Evolutionary conservation across 768 basidiomycete species (phyloP).

Genomic region (Boletellus emodensis): DNA sequence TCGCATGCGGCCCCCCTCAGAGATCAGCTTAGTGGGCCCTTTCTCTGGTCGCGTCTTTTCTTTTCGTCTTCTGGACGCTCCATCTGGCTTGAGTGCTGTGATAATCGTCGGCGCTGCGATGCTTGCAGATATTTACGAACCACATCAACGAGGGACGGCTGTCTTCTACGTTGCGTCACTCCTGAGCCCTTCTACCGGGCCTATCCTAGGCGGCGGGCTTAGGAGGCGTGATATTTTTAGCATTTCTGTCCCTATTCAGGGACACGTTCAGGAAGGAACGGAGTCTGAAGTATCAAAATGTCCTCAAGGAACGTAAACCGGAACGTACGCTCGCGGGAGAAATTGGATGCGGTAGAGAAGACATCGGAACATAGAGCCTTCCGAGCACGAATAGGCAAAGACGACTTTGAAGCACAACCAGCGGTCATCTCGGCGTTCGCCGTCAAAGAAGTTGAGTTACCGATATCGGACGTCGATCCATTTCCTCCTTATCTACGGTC

Average conservation of each 20-base stretch:
- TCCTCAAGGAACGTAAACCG: slow-evolving; percentile 45
- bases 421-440: slow-evolving; percentile 8
- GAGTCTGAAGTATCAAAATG: slow-evolving; percentile 72
- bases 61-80: background rate
- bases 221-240: slow-evolving; percentile 51
- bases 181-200: slow-evolving; percentile 65
- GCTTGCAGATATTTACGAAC: slow-evolving; percentile 76
- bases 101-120: slow-evolving; percentile 66
- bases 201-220: slow-evolving; percentile 67
- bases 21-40: slow-evolving; percentile 64
- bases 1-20: slow-evolving; percentile 54
- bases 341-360: slow-evolving; percentile 14
- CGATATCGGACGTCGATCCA: slow-evolving; percentile 70
- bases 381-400: slow-evolving; percentile 8
- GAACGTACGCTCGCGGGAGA: slow-evolving; percentile 17
- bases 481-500: slow-evolving; percentile 57
- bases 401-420: slow-evolving; percentile 23
- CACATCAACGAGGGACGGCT: slow-evolving; percentile 74
- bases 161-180: slow-evolving; percentile 78
- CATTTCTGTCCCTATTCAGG: slow-evolving; percentile 68
- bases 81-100: slow-evolving; percentile 58
- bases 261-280: slow-evolving; percentile 86
- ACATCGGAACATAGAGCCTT: background rate
- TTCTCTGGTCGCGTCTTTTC: slow-evolving; percentile 59
- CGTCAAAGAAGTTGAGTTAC: slow-evolving; percentile 46